phyloP scores from a whole-genome alignment of 139 green algal genomes.

The Chlorella vulgaris region DNA sequence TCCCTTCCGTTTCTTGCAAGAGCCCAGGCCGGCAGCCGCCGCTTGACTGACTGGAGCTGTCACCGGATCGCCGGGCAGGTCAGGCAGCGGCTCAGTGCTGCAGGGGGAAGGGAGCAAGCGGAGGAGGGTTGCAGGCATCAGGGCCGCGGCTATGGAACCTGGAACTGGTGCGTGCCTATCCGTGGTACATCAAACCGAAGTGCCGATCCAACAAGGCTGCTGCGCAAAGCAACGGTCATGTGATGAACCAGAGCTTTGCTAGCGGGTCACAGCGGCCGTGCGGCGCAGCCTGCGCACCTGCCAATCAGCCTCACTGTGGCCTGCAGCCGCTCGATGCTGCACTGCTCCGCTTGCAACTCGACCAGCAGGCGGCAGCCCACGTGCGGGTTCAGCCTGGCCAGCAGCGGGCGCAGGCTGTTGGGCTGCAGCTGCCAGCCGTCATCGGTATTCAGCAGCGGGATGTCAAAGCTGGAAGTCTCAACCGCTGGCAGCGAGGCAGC shows the following conservation, averaged over 20 bases:
- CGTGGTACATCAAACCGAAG: background rate
- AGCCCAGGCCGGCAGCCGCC: background rate
- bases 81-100: background rate
- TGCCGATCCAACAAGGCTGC: background rate
- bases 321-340: background rate
- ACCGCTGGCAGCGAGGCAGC: background rate
- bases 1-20: slow-evolving; percentile 30
- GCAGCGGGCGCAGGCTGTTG: background rate
- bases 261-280: background rate
- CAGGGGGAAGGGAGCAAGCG: background rate
- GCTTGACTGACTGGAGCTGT: background rate
- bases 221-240: background rate
- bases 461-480: background rate
- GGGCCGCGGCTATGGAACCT: too few species aligned
- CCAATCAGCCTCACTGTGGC: background rate
- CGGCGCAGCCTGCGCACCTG: background rate
- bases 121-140: too few species aligned
- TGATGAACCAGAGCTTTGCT: background rate
- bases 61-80: background rate
- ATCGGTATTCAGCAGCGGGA: slow-evolving; percentile 24
- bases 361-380: background rate
- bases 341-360: slow-evolving; percentile 1
- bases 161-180: too few species aligned
- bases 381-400: background rate
- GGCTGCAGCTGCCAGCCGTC: slow-evolving; percentile 32